Percentiles rank a stretch among this genome's conserved stretches.
phyloP scores from a whole-genome alignment of 2,329 filamentous ascomycete species.

The Ophiostoma angusticollis region DNA sequence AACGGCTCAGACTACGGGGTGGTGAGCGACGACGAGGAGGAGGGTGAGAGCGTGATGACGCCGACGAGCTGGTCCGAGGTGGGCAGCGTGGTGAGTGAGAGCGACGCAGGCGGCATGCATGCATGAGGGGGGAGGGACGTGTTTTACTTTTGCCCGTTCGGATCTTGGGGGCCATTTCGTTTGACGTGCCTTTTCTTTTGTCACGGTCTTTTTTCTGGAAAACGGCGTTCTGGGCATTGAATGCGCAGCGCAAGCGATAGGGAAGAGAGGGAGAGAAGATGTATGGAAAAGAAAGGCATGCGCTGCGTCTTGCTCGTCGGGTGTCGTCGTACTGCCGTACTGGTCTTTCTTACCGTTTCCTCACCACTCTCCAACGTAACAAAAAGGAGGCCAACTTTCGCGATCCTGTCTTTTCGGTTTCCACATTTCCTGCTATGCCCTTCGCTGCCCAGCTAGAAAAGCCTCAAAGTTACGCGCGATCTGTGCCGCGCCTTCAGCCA shows the following conservation, averaged over 20 bases:
- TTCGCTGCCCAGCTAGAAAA: too few relatives aligned
- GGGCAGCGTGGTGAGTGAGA: slow-evolving; percentile 48
- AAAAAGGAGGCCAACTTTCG: too few relatives aligned
- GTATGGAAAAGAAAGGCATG: too few relatives aligned
- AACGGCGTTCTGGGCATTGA: too few relatives aligned
- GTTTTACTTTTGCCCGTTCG: neutral
- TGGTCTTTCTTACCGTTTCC: too few relatives aligned
- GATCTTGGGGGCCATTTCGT: neutral
- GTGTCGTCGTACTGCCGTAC: too few relatives aligned
- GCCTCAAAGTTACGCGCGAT: slow-evolving; percentile 63
- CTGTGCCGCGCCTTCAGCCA: slow-evolving; percentile 55
- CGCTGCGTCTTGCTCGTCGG: too few relatives aligned
- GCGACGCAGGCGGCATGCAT: slow-evolving; percentile 24
- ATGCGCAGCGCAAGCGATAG: too few relatives aligned
- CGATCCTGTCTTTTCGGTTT: too few relatives aligned
- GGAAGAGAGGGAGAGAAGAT: too few relatives aligned
- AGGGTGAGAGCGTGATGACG: slow-evolving; percentile 45
- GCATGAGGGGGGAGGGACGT: neutral
- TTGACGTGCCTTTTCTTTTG: neutral
- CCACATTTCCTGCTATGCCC: too few relatives aligned
- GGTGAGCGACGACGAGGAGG: slow-evolving; percentile 39
- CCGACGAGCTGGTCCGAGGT: slow-evolving; percentile 54
- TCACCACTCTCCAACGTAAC: too few relatives aligned
- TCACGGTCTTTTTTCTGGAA: neutral
- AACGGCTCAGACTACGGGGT: slow-evolving; percentile 32